Percentiles rank a stretch among this genome's conserved stretches.
These are phyloP conservation scores for Diaporthe sp. DNA, from an alignment of 2,329 filamentous ascomycete genomes.

Conservation along the genomic window DNA sequence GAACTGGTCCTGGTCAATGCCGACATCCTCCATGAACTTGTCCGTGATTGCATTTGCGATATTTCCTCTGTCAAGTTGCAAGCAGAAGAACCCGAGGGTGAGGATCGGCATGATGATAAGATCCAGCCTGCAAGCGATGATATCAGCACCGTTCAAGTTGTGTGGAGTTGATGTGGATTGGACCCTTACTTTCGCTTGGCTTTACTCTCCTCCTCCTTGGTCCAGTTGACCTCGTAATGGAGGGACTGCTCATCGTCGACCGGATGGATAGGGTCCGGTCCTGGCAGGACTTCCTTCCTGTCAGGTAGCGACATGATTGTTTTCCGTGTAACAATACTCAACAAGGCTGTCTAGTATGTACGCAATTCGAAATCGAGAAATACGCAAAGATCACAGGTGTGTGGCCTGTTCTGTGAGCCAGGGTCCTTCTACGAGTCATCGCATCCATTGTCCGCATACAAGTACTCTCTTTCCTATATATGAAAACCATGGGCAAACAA, in stretches of 20 bases:
- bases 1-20: conserved; percentile 63
- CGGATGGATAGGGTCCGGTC: conserved; percentile 2
- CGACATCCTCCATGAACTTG: conserved; percentile 61
- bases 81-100: conserved; percentile 38
- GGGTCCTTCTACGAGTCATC: conserved; percentile 10
- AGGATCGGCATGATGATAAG: conserved; percentile 39
- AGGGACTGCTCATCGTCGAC: conserved; percentile 24
- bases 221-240: conserved; percentile 33
- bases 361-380: neutral
- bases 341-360: neutral
- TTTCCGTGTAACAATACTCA: neutral
- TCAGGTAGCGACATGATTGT: conserved; percentile 22
- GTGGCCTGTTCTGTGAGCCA: neutral
- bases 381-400: neutral
- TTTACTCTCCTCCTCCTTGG: conserved; percentile 35
- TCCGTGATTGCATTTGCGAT: conserved; percentile 65
- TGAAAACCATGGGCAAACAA: neutral
- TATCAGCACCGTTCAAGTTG: neutral
- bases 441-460: neutral
- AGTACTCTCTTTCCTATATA: conserved; percentile 16
- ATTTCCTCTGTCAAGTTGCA: conserved; percentile 41
- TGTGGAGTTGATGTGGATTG: neutral
- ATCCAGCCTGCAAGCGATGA: conserved; percentile 30
- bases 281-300: conserved; percentile 18
- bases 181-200: conserved; percentile 36